phyloP scores from a whole-genome alignment of 805 yeast genomes.

The Hanseniaspora lachancei region DNA sequence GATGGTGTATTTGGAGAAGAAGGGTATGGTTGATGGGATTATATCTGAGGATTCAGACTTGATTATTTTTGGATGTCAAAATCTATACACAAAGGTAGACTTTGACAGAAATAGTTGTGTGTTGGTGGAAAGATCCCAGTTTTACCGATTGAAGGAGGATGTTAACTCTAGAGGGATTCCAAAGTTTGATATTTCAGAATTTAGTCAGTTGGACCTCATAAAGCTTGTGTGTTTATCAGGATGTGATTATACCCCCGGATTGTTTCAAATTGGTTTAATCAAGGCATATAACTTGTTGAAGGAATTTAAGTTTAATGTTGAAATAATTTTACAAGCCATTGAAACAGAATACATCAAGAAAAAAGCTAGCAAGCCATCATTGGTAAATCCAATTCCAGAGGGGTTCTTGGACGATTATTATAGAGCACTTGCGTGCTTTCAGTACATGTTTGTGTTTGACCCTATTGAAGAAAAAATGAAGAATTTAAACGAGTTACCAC shows the following conservation, averaged over 20 bases:
- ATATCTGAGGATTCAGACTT: conserved; percentile 91
- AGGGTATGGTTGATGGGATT: conserved; percentile 68
- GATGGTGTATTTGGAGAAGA: conserved; percentile 73
- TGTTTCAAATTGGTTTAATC: conserved; percentile 65
- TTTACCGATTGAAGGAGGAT: conserved; percentile 29
- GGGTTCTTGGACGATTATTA: conserved; percentile 47
- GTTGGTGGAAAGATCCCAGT: conserved; percentile 48
- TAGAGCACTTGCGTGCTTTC: conserved; percentile 67
- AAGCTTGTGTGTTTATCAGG: conserved; percentile 83
- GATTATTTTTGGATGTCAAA: conserved; percentile 70
- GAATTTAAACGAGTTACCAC: conserved; percentile 47
- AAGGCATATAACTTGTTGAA: conserved; percentile 55
- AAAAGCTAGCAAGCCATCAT: conserved; percentile 45
- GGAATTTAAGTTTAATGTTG: conserved; percentile 23
- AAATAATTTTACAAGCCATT: background rate
- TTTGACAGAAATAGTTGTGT: conserved; percentile 50
- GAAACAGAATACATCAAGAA: conserved; percentile 44
- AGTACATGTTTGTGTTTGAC: conserved; percentile 73
- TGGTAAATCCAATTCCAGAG: conserved; percentile 42
- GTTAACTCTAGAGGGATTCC: conserved; percentile 20
- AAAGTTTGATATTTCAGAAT: conserved; percentile 37
- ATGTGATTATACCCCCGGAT: conserved; percentile 87
- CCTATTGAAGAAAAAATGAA: conserved; percentile 39
- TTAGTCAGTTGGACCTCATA: conserved; percentile 47
- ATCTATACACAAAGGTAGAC: conserved; percentile 67